Conservation (phyloP, 1,139 yeast species). For the Eremothecium cymbalariae region DNA sequence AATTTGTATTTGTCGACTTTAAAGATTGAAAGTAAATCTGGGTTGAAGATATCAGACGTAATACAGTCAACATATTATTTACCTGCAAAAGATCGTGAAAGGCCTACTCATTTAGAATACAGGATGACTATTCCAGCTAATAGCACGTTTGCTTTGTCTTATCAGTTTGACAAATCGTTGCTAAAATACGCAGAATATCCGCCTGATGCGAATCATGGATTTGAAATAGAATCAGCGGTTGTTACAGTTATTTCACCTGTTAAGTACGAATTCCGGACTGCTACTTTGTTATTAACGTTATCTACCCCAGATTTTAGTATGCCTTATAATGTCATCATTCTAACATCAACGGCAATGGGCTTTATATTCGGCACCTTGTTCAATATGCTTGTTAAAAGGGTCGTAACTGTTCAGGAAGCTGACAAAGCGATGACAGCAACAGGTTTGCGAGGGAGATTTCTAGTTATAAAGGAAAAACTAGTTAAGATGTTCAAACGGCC, state of each 20-base stretch:
- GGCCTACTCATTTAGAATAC: conserved; percentile 81
- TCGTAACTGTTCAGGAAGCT: conserved; percentile 71
- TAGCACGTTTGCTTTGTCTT: conserved; percentile 55
- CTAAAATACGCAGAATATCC: conserved; percentile 87
- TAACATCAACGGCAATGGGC: conserved; percentile 91
- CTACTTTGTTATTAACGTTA: conserved; percentile 72
- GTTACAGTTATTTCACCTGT: conserved; percentile 43
- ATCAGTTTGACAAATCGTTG: conserved; percentile 80
- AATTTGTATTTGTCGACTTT: conserved; percentile 72
- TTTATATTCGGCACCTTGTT: conserved; percentile 81
- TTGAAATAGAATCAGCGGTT: conserved; percentile 86
- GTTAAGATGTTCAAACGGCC: not conserved
- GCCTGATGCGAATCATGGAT: conserved; percentile 98
- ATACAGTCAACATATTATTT: conserved; percentile 52
- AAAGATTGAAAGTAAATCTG: conserved; percentile 29
- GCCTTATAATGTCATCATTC: conserved; percentile 96
- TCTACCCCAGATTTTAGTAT: conserved; percentile 98
- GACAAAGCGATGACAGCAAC: conserved; percentile 32
- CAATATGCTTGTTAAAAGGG: conserved; percentile 66
- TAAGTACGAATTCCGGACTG: conserved; percentile 63
- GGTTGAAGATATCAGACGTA: conserved; percentile 24
- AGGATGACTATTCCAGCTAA: conserved; percentile 55
- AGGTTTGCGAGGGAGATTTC: conserved; percentile 5
- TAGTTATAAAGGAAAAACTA: not conserved
- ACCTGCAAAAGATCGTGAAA: conserved; percentile 72